These are phyloP conservation scores for Ophiostoma sp. DNA, from an alignment of 2,329 filamentous ascomycete genomes.

Conservation along the genomic window DNA sequence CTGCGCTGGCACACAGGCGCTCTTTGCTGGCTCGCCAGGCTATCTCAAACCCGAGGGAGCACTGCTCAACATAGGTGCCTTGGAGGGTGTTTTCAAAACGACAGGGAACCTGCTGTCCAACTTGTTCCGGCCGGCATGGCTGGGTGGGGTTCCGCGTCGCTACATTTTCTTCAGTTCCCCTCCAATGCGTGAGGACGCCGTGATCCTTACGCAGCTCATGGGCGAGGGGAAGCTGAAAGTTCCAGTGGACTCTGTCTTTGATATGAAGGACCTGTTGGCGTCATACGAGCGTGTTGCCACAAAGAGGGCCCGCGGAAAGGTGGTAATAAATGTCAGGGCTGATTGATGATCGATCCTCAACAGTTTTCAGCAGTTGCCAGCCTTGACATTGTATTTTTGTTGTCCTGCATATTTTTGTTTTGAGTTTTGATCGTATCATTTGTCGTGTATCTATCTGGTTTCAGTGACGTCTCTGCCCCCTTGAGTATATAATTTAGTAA, in stretches of 20 bases:
- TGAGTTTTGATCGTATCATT: background rate
- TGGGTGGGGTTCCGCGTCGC: conserved; percentile 37
- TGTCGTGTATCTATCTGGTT: background rate
- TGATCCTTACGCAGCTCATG: conserved; percentile 33
- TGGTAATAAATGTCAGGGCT: conserved; percentile 21
- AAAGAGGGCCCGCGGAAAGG: conserved; percentile 22
- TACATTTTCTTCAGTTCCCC: conserved; percentile 35
- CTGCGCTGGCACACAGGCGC: conserved; percentile 47
- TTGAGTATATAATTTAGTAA: too few relatives aligned
- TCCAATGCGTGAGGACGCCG: conserved; percentile 32
- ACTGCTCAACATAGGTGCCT: conserved; percentile 39
- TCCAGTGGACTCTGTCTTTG: conserved; percentile 23
- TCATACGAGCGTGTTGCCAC: conserved; percentile 25
- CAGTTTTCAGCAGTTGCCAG: background rate
- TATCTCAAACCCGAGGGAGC: conserved; percentile 42
- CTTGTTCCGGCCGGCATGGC: conserved; percentile 30
- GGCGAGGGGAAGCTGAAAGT: conserved; percentile 32
- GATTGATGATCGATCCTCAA: background rate
- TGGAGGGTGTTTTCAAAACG: conserved; percentile 32
- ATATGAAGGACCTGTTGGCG: conserved; percentile 2
- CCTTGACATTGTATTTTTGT: background rate
- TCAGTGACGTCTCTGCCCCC: too few relatives aligned
- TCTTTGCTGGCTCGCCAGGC: conserved; percentile 43
- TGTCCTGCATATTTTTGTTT: background rate
- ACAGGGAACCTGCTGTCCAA: background rate